Conservation (phyloP, 768 basidiomycete species). For the Collybia nuda region DNA sequence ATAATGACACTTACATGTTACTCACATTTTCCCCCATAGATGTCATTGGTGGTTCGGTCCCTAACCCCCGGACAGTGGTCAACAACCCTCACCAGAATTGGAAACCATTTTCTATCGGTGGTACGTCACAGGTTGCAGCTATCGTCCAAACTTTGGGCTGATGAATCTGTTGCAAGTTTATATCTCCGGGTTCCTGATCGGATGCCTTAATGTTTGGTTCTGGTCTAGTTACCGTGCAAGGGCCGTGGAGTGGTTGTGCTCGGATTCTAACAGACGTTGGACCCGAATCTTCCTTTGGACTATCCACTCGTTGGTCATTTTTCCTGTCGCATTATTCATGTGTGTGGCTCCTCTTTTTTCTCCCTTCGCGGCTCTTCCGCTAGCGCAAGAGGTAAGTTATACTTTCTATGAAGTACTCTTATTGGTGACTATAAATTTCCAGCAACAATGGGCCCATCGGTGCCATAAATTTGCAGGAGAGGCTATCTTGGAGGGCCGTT, state of each 20-base stretch:
- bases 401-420: neutral
- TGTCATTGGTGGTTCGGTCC: conserved; percentile 10
- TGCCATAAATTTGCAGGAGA: conserved; percentile 10
- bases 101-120: conserved; percentile 14
- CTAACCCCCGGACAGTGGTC: conserved; percentile 8
- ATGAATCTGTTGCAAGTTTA: conserved; percentile 5
- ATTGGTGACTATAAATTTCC: neutral
- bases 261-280: too few species aligned
- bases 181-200: conserved; percentile 10
- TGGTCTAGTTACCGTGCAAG: too few species aligned
- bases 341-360: conserved; percentile 13
- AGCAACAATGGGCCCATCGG: conserved; percentile 10
- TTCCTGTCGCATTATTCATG: conserved; percentile 11
- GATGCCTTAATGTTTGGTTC: conserved; percentile 7
- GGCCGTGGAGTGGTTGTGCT: too few species aligned
- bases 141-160: neutral
- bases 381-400: conserved; percentile 7
- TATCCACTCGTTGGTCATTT: neutral
- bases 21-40: neutral
- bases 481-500: conserved; percentile 8
- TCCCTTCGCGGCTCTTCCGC: conserved; percentile 12
- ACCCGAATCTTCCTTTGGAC: too few species aligned
- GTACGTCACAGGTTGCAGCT: conserved; percentile 6
- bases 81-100: conserved; percentile 11
- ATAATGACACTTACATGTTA: too few species aligned